Percentiles rank a stretch among this genome's conserved stretches.
These are phyloP conservation scores for Hirschioporus abietinus DNA, from an alignment of 768 basidiomycete genomes.

Conservation along the genomic window DNA sequence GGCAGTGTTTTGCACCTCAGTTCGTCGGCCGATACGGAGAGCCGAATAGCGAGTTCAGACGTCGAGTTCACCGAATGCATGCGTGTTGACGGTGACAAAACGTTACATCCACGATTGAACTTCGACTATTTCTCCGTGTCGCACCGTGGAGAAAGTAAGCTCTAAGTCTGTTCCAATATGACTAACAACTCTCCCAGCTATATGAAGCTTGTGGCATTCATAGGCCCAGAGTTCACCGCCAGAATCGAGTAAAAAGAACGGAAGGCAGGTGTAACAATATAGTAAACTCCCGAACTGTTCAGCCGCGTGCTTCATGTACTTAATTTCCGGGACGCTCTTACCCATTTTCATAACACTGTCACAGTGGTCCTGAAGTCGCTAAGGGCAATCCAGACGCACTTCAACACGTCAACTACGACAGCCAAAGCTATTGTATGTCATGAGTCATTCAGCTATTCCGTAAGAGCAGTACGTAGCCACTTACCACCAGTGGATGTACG, in stretches of 20 bases:
- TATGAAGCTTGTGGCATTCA: not conserved
- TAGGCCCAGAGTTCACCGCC: not conserved
- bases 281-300: not conserved
- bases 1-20: not conserved
- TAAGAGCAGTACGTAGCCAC: not conserved
- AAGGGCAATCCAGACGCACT: not conserved
- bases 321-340: not conserved
- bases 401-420: not conserved
- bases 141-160: not conserved
- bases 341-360: not conserved
- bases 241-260: not conserved
- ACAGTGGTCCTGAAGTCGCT: not conserved
- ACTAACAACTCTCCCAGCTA: not conserved
- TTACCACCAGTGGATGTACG: not conserved
- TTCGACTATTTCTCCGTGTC: not conserved
- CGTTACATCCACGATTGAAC: not conserved
- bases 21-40: not conserved
- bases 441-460: not conserved
- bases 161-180: not conserved
- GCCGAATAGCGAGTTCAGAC: not conserved
- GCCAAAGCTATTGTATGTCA: not conserved
- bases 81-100: not conserved
- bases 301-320: not conserved
- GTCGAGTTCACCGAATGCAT: not conserved
- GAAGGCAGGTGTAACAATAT: not conserved